Base-by-base conservation (phyloP, 2,329 filamentous ascomycete genomes). In the Aspergillus neoniger region DNA sequence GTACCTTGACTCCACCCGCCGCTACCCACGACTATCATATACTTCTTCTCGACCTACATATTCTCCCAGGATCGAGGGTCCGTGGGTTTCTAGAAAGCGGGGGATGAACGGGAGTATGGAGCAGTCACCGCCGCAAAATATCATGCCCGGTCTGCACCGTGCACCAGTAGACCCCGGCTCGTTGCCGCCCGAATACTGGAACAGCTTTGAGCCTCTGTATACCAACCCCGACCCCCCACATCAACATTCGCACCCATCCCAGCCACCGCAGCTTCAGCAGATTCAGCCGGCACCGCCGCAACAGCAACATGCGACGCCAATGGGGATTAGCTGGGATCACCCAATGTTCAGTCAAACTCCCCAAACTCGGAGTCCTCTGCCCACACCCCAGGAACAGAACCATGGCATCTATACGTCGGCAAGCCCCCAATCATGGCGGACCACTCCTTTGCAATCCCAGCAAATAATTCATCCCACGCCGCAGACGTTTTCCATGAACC, bases 141-240 rank as follows among this genome's bases (percentile, higher is more conserved):
- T 69, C 32, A 66, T 73, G 63, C 69, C 70, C 51, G 69, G 72
- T 44, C 56, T 73, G 61, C 67, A 69, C 28, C 67, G 69, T 63
- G 65, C 65, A 28, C 57, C 71, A 55, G 69, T 72, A 61, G 64
- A 68, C 38, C 64, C 71, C 23, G 64, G 62, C 32, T 64, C 68
- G 21, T 64, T 76, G 15, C 65, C 69, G 17, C 55, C 70, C 9
- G 76, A 77, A n/a, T 78, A 74, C 62, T 79, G 77, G 77, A 69
- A 67, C 58, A 68, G 62, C 14, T 67, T 78, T 52, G 75, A 75
- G 50, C 54, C 71, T 6, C 57, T 77, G 39, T 78, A 75, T 58
- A 50, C 62, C 7, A 63, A 55, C 39, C 55, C 61, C 25, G 63
- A 66, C 52, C 58, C 69, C 36, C 71, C 72, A 58, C 69, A 68